phyloP scores from a whole-genome alignment of 2,329 filamentous ascomycete genomes.

The Exophiala xenobiotica region DNA sequence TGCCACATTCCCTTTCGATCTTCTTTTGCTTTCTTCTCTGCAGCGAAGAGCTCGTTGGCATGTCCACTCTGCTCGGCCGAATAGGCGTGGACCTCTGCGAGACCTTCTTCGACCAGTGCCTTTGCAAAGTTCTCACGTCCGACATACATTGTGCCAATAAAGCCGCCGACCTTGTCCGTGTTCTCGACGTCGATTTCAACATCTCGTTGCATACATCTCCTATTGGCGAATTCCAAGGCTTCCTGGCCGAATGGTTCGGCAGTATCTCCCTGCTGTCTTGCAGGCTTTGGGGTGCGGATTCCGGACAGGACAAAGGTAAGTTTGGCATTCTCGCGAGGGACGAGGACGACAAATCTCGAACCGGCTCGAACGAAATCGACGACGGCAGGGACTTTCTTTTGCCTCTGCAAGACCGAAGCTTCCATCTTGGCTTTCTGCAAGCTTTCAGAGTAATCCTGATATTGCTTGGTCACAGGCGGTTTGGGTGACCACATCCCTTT shows the following conservation, averaged over 20 bases:
- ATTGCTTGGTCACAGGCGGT: slow-evolving; percentile 76
- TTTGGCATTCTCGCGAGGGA: slow-evolving; percentile 91
- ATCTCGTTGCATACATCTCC: slow-evolving; percentile 86
- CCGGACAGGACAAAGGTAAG: slow-evolving; percentile 92
- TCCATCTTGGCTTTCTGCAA: slow-evolving; percentile 95
- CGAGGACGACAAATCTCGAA: slow-evolving; percentile 85
- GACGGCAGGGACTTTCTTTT: slow-evolving; percentile 87
- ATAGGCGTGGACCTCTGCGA: slow-evolving; percentile 89
- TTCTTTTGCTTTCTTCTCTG: slow-evolving; percentile 87
- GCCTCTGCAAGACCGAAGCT: slow-evolving; percentile 79
- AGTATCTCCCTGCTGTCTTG: slow-evolving; percentile 73
- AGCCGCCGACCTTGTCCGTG: slow-evolving; percentile 93
- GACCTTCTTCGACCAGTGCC: slow-evolving; percentile 85
- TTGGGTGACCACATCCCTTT: slow-evolving; percentile 97
- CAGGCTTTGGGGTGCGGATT: slow-evolving; percentile 84
- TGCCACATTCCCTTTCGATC: slow-evolving; percentile 86
- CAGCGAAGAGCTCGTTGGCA: slow-evolving; percentile 78
- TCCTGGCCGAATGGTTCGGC: slow-evolving; percentile 95
- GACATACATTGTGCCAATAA: slow-evolving; percentile 91
- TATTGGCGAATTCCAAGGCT: slow-evolving; percentile 86
- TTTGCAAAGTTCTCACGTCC: slow-evolving; percentile 96
- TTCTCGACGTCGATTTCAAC: slow-evolving; percentile 94
- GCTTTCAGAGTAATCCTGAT: slow-evolving; percentile 86
- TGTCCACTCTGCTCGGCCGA: slow-evolving; percentile 95
- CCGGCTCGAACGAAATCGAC: slow-evolving; percentile 99